Conservation (phyloP, 257 asterid species). For the Prunella vulgaris region DNA sequence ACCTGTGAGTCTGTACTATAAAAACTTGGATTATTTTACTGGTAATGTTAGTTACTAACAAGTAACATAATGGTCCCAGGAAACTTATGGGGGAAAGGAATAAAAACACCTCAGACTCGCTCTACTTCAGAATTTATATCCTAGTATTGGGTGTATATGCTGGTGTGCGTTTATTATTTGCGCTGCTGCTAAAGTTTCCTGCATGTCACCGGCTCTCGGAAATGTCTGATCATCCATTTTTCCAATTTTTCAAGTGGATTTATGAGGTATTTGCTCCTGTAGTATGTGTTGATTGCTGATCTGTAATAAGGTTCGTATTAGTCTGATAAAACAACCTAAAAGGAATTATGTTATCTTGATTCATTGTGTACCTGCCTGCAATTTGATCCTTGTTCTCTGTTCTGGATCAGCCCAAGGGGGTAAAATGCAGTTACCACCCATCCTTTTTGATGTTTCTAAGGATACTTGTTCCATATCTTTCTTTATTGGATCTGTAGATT, state of each 20-base stretch:
- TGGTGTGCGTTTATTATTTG: constrained; percentile 65
- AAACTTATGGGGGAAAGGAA: constrained; percentile 68
- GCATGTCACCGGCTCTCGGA: constrained; percentile 79
- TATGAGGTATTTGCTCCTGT: constrained; percentile 55
- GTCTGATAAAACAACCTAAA: constrained; percentile 17
- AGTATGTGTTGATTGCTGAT: not conserved
- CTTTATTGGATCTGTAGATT: not conserved
- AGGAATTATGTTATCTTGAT: not conserved
- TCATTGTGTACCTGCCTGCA: not conserved
- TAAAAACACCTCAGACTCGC: constrained; percentile 44
- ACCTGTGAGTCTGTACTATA: constrained; percentile 57
- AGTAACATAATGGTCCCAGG: constrained; percentile 44
- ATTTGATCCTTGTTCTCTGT: not conserved
- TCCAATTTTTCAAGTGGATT: constrained; percentile 98
- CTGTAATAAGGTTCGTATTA: not conserved
- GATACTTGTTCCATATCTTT: not conserved
- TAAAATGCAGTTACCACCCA: not conserved
- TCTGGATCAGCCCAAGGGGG: not conserved
- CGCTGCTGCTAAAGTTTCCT: constrained; percentile 75
- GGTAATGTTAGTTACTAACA: constrained; percentile 27
- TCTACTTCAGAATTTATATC: constrained; percentile 88
- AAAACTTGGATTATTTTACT: not conserved
- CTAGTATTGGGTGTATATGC: constrained; percentile 90
- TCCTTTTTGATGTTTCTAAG: constrained; percentile 1
- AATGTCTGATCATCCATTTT: constrained; percentile 88